Evolutionary conservation across 495 filamentous ascomycete species (phyloP), one percentile per base, ranked within the genome.

Genomic region (Penicillium salamii): DNA sequence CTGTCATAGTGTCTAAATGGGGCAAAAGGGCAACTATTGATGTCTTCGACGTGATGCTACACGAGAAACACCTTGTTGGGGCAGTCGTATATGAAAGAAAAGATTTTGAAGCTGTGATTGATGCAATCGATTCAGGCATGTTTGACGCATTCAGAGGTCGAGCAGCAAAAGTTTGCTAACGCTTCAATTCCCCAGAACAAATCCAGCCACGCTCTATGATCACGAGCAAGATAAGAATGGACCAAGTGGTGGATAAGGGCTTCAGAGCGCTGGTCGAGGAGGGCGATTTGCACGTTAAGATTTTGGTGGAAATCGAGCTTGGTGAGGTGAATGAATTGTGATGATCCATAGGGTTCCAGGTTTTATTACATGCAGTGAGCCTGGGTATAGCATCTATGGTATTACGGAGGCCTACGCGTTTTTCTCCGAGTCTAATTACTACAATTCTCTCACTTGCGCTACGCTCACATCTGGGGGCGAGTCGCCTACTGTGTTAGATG

Each of bases 261-360:
- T 78, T 82, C 53, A 68, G 74, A 62, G 63, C 72, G 18, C 66
- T 83, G 42, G 72, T 79, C 36, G 63, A 72, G 17, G 74, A 80
- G 26, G 81, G 4, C 3, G 23, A 26, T 8, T 8, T 26, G 23
- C 23, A 26, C 23, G 23, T 26, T 8, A 26, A 26, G 23, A 26
- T 26, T 26, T 26, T 26, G 23, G 75, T 61, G 8, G 57, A 58
- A 12, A 42, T 59, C n/a, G n/a, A n/a, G n/a, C n/a, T n/a, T n/a
- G n/a, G n/a, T n/a, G n/a, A n/a, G n/a, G n/a, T n/a, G n/a, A n/a
- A n/a, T n/a, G n/a, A n/a, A n/a, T n/a, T n/a, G n/a, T n/a, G n/a
- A n/a, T n/a, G n/a, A n/a, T n/a, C n/a, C n/a, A n/a, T n/a, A n/a
- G n/a, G n/a, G n/a, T n/a, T n/a, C n/a, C n/a, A n/a, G n/a, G n/a